phyloP scores from a whole-genome alignment of 495 filamentous ascomycete species.

The Lepidopterella palustris region DNA sequence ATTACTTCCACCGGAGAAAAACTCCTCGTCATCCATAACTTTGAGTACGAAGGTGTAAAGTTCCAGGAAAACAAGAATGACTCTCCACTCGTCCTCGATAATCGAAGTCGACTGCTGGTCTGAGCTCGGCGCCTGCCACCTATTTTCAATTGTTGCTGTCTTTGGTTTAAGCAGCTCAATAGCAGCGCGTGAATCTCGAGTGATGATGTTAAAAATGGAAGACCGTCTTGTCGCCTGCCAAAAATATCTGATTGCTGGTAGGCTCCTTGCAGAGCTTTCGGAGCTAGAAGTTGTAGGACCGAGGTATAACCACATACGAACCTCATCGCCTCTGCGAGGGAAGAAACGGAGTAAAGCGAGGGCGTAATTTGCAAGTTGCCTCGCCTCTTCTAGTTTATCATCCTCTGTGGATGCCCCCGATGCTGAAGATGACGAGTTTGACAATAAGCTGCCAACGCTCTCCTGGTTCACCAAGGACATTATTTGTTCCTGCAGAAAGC shows the following conservation, averaged over 20 bases:
- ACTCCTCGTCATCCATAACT: conserved; percentile 90
- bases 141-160: conserved; percentile 5
- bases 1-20: conserved; percentile 47
- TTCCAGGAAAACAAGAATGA: conserved; percentile 85
- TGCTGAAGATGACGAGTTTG: conserved; percentile 29
- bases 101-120: conserved; percentile 11
- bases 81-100: conserved; percentile 72
- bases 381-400: conserved; percentile 48
- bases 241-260: conserved; percentile 76
- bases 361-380: conserved; percentile 76
- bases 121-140: conserved; percentile 16
- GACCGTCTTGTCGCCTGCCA: conserved; percentile 72
- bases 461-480: conserved; percentile 58
- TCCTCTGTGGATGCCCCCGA: conserved; percentile 4
- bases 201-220: conserved; percentile 58
- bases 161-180: conserved; percentile 50
- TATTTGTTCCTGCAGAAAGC: conserved; percentile 46
- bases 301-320: conserved; percentile 90
- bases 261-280: conserved; percentile 35
- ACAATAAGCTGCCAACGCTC: conserved; percentile 54
- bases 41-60: conserved; percentile 87
- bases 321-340: conserved; percentile 74
- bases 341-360: conserved; percentile 83
- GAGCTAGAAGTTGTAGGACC: conserved; percentile 49
- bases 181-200: conserved; percentile 50